Conservation (phyloP, 2,329 filamentous ascomycete species). For the Microcyclospora pomicola region DNA sequence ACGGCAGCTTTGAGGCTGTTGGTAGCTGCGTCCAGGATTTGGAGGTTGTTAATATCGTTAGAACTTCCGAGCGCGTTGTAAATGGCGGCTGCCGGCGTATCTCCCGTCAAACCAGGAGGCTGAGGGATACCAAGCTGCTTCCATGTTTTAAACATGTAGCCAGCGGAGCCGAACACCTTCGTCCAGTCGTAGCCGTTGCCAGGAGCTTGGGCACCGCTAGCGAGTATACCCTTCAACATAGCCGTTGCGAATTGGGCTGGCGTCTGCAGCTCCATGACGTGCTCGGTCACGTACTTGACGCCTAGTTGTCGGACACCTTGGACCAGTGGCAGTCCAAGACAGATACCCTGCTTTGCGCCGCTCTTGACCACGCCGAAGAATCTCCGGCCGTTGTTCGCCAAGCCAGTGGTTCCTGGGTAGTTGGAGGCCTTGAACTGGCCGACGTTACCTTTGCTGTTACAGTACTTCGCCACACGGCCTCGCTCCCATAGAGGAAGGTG, state of each 20-base stretch:
- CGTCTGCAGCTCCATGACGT: neutral
- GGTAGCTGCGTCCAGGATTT: neutral
- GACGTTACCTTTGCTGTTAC: too few relatives aligned
- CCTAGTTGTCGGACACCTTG: neutral
- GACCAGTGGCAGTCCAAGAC: neutral
- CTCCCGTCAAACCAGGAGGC: neutral
- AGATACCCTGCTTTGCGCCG: neutral
- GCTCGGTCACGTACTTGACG: neutral
- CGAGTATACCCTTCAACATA: neutral
- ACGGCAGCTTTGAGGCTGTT: neutral
- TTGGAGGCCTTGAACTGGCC: neutral
- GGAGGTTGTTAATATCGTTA: neutral
- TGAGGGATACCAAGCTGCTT: neutral
- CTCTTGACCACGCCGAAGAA: neutral
- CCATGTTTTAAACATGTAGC: neutral
- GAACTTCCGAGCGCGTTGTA: neutral
- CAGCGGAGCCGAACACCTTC: neutral
- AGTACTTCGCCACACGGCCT: too few relatives aligned
- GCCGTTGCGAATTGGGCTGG: neutral
- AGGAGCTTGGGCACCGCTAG: neutral
- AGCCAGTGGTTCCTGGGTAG: constrained; percentile 1
- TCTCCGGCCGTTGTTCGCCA: neutral
- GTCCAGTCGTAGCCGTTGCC: neutral
- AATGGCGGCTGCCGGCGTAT: neutral
- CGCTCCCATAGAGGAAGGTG: too few relatives aligned